A percentile compares a stretch with the other conserved stretches of the same genome.
Conservation (phyloP, 371 early-diverging fungal genomes). For the Mortierella sp. region DNA sequence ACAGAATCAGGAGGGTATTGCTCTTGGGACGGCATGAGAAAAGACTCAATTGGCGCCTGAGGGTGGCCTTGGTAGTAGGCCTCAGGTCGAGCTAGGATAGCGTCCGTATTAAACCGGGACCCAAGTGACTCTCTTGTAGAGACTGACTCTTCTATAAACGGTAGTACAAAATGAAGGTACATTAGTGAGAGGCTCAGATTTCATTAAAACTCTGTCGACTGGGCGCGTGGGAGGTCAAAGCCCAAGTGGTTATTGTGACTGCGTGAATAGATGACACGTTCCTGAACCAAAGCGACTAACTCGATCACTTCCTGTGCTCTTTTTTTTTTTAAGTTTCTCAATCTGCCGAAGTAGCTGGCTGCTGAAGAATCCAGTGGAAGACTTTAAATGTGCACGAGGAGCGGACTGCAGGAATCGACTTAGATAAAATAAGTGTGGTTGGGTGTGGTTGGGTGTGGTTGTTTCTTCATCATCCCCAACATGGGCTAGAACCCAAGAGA, state of each 20-base stretch:
- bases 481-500: too few relatives aligned
- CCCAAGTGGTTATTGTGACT: neutral
- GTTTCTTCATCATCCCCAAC: too few relatives aligned
- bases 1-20: slow-evolving; percentile 44
- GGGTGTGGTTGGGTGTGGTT: too few relatives aligned
- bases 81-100: slow-evolving; percentile 20
- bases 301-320: slow-evolving; percentile 17
- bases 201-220: neutral
- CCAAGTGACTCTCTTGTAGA: slow-evolving; percentile 19
- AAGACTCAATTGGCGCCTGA: slow-evolving; percentile 35
- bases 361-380: too few relatives aligned
- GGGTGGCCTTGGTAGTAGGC: slow-evolving; percentile 35
- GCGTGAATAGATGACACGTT: slow-evolving; percentile 22
- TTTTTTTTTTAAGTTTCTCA: neutral
- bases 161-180: neutral
- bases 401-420: too few relatives aligned
- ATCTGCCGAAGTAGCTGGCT: neutral
- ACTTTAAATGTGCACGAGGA: too few relatives aligned
- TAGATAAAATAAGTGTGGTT: too few relatives aligned
- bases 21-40: slow-evolving; percentile 46
- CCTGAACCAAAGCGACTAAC: slow-evolving; percentile 34
- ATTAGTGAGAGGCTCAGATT: neutral
- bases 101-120: slow-evolving; percentile 28
- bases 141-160: slow-evolving; percentile 22
- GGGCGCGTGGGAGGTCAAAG: neutral